Percentiles rank a stretch among this genome's conserved stretches.
Evolutionary conservation across 2,329 filamentous ascomycete genomes (phyloP).

Genomic region (Orbilia ellipsospora): DNA sequence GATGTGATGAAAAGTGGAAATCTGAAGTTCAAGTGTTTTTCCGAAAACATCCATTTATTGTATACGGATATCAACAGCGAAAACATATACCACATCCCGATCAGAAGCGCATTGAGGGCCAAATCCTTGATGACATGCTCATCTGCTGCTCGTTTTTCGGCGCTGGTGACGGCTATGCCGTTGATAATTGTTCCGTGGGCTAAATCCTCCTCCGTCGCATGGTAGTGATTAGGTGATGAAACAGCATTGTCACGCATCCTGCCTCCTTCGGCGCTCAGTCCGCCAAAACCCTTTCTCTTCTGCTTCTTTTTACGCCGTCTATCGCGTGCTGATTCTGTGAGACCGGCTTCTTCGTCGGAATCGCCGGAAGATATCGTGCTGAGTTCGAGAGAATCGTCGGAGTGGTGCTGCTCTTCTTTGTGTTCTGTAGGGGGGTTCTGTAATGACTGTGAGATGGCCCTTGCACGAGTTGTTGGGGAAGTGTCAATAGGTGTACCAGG

Average conservation of each 20-base stretch:
- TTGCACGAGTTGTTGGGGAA: slow-evolving; percentile 36
- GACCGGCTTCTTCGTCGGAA: slow-evolving; percentile 83
- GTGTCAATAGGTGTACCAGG: slow-evolving; percentile 40
- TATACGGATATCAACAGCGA: slow-evolving; percentile 94
- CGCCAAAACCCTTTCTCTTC: slow-evolving; percentile 39
- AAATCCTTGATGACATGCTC: slow-evolving; percentile 76
- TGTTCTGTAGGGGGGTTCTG: slow-evolving; percentile 36
- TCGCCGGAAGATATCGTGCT: slow-evolving; percentile 50
- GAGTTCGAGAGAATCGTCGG: slow-evolving; percentile 39
- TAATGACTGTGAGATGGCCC: slow-evolving; percentile 37
- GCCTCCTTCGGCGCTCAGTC: slow-evolving; percentile 67
- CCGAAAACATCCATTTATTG: slow-evolving; percentile 99
- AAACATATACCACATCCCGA: slow-evolving; percentile 87
- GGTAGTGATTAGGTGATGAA: slow-evolving; percentile 71
- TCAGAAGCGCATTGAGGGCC: slow-evolving; percentile 80
- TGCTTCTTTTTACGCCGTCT: slow-evolving; percentile 72
- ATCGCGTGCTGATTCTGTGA: slow-evolving; percentile 74
- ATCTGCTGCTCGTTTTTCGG: slow-evolving; percentile 81
- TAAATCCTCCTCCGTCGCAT: slow-evolving; percentile 39
- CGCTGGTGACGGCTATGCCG: slow-evolving; percentile 65
- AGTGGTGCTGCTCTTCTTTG: slow-evolving; percentile 29
- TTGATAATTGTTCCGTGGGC: slow-evolving; percentile 51
- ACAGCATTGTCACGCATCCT: slow-evolving; percentile 75
- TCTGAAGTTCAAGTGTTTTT: slow-evolving; percentile 84
- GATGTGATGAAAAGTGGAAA: slow-evolving; percentile 96